Base-by-base conservation (phyloP, 177 flowering plant species). In the Vitis hybrid region DNA sequence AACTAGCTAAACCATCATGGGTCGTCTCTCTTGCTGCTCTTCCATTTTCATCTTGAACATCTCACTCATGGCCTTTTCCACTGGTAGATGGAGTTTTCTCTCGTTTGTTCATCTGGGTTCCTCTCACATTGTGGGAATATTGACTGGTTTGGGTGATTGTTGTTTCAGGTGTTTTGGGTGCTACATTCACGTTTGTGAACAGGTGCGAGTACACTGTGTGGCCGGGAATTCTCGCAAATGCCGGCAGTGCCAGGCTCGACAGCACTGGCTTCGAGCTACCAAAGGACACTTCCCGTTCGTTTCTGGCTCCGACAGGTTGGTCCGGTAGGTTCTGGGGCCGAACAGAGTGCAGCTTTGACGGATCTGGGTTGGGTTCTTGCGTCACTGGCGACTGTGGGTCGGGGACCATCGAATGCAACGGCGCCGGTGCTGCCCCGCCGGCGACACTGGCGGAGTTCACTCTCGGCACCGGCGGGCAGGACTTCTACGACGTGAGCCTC, bases 181-280 rank as follows among this genome's bases (percentile, higher is more conserved):
- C 92, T 1, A 81, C 89, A 56, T 92, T 92, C 69, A 90, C 92
- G 3, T 84, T 92, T 66, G 74, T 80, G 6, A 92, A 92, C 91
- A 85, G 74, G 60, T 92, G 95, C 65, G 87, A 77, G 6, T 85
- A 82, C 90, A 89, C 91, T 0, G 88, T 90, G 0, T 92, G 97
- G 97, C 94, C 95, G 0, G 95, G 94, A 48, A 83, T 92, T 52
- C 81, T 90, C 1, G 84, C 93, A 8, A 89, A 82, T 65, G 85
- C 91, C 2, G 89, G 90, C 52, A 83, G 74, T 66, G 83, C 91
- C 12, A 63, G 21, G 3, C 83, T 90, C 21, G 85, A 78, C 32
- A 79, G 72, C 76, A 89, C 95, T 14, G 97, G 94, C 6, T 90
- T 92, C 80, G 82, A 84, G 78, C 95, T 92, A 62, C 72, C 84